Conservation (phyloP, 2,329 filamentous ascomycete genomes). For the Penicillium capsulatum region DNA sequence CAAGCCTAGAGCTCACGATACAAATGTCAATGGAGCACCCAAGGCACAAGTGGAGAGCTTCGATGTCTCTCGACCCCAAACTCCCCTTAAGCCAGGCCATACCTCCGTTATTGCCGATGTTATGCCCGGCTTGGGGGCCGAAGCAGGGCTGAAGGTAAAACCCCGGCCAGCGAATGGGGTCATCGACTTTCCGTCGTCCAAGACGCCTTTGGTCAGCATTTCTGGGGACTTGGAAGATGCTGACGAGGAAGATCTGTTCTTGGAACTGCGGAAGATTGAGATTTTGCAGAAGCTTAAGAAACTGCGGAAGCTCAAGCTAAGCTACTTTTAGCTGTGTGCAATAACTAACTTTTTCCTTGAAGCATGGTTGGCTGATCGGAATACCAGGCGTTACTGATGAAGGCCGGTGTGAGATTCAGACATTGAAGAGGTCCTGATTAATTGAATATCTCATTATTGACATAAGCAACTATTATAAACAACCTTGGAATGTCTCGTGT, state of each 20-base stretch:
- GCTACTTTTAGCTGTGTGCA: constrained; percentile 13
- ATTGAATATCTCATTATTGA: no score
- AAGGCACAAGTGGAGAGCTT: neutral
- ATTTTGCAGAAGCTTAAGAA: constrained; percentile 34
- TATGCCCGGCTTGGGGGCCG: constrained; percentile 7
- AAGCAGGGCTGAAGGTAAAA: constrained; percentile 4
- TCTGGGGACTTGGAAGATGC: constrained; percentile 30
- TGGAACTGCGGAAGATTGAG: constrained; percentile 35
- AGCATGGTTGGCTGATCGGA: no score
- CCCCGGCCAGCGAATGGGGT: constrained; percentile 15
- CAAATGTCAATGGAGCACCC: neutral
- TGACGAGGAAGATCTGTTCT: constrained; percentile 35
- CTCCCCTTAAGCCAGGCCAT: neutral
- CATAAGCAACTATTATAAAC: no score
- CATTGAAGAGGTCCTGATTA: no score
- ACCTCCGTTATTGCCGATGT: constrained; percentile 8
- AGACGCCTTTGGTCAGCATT: constrained; percentile 18
- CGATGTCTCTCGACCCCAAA: neutral
- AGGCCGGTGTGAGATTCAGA: no score
- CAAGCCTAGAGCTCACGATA: neutral
- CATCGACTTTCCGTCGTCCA: constrained; percentile 9
- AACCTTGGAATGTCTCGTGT: no score
- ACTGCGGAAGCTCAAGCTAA: constrained; percentile 23
- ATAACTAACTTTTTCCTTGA: no score
- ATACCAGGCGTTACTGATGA: no score